Evolutionary conservation across 2,329 filamentous ascomycete genomes (phyloP).

Genomic region (Alternaria conjuncta): DNA sequence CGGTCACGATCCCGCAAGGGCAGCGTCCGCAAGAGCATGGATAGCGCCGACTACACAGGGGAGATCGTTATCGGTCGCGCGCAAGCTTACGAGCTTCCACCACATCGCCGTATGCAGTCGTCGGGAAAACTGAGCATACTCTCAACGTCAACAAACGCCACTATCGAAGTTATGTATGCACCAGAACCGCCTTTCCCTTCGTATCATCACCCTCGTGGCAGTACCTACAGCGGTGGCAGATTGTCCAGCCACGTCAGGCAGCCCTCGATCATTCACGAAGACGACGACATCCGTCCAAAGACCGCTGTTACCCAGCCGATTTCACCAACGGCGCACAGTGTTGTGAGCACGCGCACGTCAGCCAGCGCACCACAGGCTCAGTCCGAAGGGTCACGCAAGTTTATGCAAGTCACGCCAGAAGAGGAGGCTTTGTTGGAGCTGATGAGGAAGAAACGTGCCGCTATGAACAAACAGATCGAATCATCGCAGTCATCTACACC

Average conservation of each 20-base stretch:
- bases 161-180: constrained; percentile 50
- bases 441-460: constrained; percentile 57
- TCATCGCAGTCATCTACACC: constrained; percentile 46
- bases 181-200: constrained; percentile 36
- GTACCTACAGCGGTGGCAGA: constrained; percentile 29
- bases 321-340: constrained; percentile 38
- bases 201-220: constrained; percentile 23
- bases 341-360: constrained; percentile 41
- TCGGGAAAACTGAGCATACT: constrained; percentile 42
- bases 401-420: constrained; percentile 58
- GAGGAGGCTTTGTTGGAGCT: constrained; percentile 58
- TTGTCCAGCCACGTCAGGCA: constrained; percentile 44
- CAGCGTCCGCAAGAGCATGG: constrained; percentile 43
- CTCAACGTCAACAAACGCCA: constrained; percentile 45
- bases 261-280: constrained; percentile 48
- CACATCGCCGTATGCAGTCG: constrained; percentile 32
- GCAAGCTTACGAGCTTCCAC: constrained; percentile 45
- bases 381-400: constrained; percentile 38
- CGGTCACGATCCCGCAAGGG: constrained; percentile 15
- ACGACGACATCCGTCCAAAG: constrained; percentile 38
- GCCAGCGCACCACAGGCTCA: constrained; percentile 43
- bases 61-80: constrained; percentile 48
- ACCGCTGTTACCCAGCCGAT: constrained; percentile 30
- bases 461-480: constrained; percentile 51
- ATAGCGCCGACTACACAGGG: constrained; percentile 40